Conservation (phyloP, 495 filamentous ascomycete species). For the Hapsidospora chrysogenum region DNA sequence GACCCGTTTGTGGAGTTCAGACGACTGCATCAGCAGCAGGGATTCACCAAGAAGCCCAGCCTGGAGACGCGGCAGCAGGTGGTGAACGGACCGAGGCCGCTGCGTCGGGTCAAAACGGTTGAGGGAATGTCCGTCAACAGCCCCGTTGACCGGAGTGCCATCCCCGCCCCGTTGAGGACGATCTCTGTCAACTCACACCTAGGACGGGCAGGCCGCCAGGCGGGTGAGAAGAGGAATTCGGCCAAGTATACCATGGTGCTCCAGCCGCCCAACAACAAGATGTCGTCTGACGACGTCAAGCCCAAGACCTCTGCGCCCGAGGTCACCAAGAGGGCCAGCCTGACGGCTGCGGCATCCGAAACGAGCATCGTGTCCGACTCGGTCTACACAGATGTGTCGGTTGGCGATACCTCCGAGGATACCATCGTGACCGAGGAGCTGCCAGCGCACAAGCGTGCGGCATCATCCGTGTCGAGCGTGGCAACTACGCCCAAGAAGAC, state of each 20-base stretch:
- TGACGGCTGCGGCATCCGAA: neutral
- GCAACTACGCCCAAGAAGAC: neutral
- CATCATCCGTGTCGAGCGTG: neutral
- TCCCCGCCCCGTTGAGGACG: neutral
- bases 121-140: neutral
- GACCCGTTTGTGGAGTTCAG: slow-evolving; percentile 3
- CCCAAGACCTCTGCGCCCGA: neutral
- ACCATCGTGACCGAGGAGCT: neutral
- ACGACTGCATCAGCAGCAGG: neutral
- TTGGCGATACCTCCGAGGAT: neutral
- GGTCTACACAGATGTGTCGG: neutral
- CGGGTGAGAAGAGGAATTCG: too few species aligned
- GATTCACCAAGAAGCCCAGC: neutral
- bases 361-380: neutral
- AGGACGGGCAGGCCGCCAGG: too few species aligned
- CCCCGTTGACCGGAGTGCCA: neutral
- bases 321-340: neutral
- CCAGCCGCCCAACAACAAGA: too few species aligned
- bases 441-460: neutral
- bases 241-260: neutral
- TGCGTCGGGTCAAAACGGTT: too few species aligned
- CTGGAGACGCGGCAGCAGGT: neutral
- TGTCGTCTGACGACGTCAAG: too few species aligned
- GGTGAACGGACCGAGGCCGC: neutral
- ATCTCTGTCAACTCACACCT: neutral